Evolutionary conservation across 371 early-diverging fungal species (phyloP).

Genomic region (Apophysomyces ossiformis): DNA sequence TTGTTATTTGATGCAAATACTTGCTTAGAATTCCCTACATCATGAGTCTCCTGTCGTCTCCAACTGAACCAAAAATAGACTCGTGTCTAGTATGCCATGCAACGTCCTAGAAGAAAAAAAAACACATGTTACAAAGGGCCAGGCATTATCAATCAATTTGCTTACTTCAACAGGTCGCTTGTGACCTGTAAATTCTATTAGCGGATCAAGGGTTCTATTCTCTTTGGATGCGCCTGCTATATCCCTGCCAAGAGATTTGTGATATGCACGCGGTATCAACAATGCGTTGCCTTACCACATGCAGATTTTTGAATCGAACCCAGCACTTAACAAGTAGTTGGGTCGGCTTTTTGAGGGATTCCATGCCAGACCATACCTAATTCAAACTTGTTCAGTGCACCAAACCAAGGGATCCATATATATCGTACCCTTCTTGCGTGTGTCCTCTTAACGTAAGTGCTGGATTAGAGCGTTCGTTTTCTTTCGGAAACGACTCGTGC

Average conservation of each 20-base stretch:
- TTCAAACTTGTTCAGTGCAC: background rate
- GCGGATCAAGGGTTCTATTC: slow-evolving; percentile 76
- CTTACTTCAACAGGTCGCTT: slow-evolving; percentile 86
- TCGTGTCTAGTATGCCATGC: slow-evolving; percentile 88
- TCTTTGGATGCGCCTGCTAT: slow-evolving; percentile 30
- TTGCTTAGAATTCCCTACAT: slow-evolving; percentile 58
- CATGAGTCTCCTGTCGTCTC: slow-evolving; percentile 90
- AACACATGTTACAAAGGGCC: slow-evolving; percentile 8
- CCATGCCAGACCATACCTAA: slow-evolving; percentile 80
- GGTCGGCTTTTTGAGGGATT: slow-evolving; percentile 62
- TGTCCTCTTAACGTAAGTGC: slow-evolving; percentile 91
- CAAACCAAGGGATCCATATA: background rate
- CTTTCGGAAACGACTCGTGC: slow-evolving; percentile 75
- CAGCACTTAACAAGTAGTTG: slow-evolving; percentile 78
- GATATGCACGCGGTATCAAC: background rate
- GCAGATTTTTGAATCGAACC: slow-evolving; percentile 86
- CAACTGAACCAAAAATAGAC: slow-evolving; percentile 92
- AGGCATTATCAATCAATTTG: slow-evolving; percentile 2
- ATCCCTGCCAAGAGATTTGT: slow-evolving; percentile 37
- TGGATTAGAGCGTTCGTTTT: slow-evolving; percentile 77
- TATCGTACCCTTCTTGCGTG: slow-evolving; percentile 85
- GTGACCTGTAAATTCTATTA: slow-evolving; percentile 80
- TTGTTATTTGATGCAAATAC: background rate
- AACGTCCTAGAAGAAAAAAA: slow-evolving; percentile 71
- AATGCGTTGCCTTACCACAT: slow-evolving; percentile 62